Conservation (phyloP, 108 stramenopile species). For the Schizochytrium sp. region DNA sequence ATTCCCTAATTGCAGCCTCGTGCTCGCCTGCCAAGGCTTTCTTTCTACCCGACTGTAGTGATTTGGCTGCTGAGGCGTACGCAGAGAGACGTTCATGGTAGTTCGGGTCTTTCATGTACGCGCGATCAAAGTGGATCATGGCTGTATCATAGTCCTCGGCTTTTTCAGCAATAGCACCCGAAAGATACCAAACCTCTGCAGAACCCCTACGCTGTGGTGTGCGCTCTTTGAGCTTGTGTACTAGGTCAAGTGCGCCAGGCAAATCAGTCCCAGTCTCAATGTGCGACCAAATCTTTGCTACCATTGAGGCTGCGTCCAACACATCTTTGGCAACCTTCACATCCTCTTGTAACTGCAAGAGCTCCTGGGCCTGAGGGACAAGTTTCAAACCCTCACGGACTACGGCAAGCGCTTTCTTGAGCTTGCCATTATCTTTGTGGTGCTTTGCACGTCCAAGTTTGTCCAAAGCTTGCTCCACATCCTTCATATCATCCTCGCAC, state of each 20-base stretch:
- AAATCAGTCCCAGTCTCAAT: not conserved
- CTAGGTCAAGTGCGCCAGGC: not conserved
- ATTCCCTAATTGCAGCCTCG: not conserved
- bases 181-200: not conserved
- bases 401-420: not conserved
- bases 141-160: not conserved
- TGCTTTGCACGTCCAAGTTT: constrained; percentile 16
- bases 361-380: not conserved
- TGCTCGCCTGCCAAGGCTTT: not conserved
- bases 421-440: not conserved
- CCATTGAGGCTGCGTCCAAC: not conserved
- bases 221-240: not conserved
- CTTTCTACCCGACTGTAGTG: not conserved
- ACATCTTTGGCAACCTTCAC: not conserved
- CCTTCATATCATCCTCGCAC: not conserved
- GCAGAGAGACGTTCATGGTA: not conserved
- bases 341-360: not conserved
- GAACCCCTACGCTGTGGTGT: not conserved
- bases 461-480: constrained; percentile 14
- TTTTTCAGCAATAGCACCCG: not conserved
- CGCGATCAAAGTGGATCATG: not conserved
- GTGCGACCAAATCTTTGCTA: not conserved
- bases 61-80: not conserved
- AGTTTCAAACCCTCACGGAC: not conserved
- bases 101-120: not conserved